These are phyloP conservation scores for Rhizopus stolonifer DNA, from an alignment of 371 early-diverging fungal species.

Conservation along the genomic window DNA sequence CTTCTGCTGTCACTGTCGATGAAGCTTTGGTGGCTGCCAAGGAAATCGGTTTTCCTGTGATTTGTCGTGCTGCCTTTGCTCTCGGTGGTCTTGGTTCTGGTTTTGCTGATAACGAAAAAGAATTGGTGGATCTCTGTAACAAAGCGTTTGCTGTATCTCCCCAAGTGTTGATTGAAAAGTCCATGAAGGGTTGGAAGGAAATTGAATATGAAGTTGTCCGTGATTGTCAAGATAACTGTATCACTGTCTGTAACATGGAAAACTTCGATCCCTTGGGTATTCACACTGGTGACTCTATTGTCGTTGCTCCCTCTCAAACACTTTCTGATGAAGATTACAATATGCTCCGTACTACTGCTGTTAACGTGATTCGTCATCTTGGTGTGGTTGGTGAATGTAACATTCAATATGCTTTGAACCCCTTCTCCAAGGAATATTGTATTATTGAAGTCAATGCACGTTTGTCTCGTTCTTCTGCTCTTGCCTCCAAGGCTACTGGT, in stretches of 20 bases:
- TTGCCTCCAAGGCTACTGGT: constrained; percentile 95
- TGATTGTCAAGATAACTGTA: constrained; percentile 90
- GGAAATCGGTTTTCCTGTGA: constrained; percentile 89
- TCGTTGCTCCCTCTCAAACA: constrained; percentile 94
- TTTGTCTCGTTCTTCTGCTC: constrained; percentile 85
- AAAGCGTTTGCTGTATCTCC: constrained; percentile 85
- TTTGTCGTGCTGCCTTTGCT: constrained; percentile 90
- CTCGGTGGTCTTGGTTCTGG: constrained; percentile 95
- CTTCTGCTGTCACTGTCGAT: constrained; percentile 73
- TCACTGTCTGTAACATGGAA: constrained; percentile 98
- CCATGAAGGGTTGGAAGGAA: constrained; percentile 98
- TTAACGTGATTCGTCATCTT: constrained; percentile 79
- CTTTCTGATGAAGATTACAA: constrained; percentile 93
- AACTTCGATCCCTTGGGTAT: constrained; percentile 97
- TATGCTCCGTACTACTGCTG: constrained; percentile 90
- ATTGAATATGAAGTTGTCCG: constrained; percentile 96
- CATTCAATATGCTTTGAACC: constrained; percentile 94
- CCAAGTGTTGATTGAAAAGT: constrained; percentile 88
- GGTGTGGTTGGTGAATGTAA: constrained; percentile 97
- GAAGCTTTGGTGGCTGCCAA: constrained; percentile 84
- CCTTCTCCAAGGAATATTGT: constrained; percentile 86
- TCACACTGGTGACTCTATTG: constrained; percentile 96
- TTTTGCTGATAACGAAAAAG: constrained; percentile 82
- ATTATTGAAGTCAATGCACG: constrained; percentile 97
- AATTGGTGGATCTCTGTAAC: constrained; percentile 72